Base-by-base conservation (phyloP, 2,329 filamentous ascomycete genomes). In the Cordyceps militaris region DNA sequence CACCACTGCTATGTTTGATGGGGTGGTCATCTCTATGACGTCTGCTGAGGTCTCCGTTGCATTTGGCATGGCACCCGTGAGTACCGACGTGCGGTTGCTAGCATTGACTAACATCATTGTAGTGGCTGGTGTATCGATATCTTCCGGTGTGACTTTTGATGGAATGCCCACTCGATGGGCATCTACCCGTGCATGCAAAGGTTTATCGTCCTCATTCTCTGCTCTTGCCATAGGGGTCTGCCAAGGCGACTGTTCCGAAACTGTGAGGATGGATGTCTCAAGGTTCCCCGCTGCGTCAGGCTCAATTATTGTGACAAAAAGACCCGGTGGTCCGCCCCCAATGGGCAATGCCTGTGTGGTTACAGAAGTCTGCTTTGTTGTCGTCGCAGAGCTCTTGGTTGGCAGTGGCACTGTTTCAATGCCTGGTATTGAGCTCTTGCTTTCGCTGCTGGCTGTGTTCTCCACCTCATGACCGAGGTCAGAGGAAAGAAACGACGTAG, bases 221-320 rank as follows among this genome's bases (percentile, higher is more conserved):
- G 32, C 34, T 5, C 32, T 42, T 16, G 57, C 47, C 16, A 10
- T 23, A 7, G 51, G 38, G 21, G 59, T 59, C 26, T 55, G 55
- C 32, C 52, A 60, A 10, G 63, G 61, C n/a, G 57, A 42, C 11
- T 52, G 51, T 26, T 61, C 58, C 52, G 38, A 61, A 9, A 63
- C 44, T 3, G 63, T 61, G 38, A 63, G 26, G 10, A 63, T 40
- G 14, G 61, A 62, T 0, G 64, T 68, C 46, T 62, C 51, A 9
- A 64, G 62, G 11, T 61, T 57, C 10, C 61, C 59, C 10, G 63
- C 51, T 19, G 61, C 59, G 11, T 61, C 60, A 21, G 66, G 58
- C 16, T 64, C 58, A 40, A 67, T 63, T 6, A 70, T 59, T 14
- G 65, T 68, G 24, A 67, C 58, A 19, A 66, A 46, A 8, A 63